Conservation (phyloP, 1,284 basidiomycete species). For the Ceratobasidium sp. region DNA sequence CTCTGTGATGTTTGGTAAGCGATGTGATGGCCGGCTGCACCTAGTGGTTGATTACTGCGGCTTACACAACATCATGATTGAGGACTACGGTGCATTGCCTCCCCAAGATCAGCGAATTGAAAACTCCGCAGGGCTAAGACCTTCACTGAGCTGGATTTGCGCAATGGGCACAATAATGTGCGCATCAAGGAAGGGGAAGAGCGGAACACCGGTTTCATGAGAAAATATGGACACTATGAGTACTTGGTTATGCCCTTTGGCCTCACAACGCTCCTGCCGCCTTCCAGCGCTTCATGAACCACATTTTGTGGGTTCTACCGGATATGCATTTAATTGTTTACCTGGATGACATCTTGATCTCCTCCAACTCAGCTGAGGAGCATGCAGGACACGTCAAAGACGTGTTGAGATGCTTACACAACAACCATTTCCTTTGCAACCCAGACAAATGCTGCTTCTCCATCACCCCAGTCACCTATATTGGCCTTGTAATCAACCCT, state of each 20-base stretch:
- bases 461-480: constrained; percentile 54
- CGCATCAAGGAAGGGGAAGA: constrained; percentile 50
- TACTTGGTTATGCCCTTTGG: constrained; percentile 54
- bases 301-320: constrained; percentile 33
- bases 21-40: constrained; percentile 57
- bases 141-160: constrained; percentile 53
- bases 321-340: constrained; percentile 31
- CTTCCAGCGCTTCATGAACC: constrained; percentile 51
- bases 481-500: constrained; percentile 56
- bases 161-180: constrained; percentile 51
- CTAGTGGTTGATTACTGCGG: constrained; percentile 59
- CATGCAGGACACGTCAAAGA: constrained; percentile 16
- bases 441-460: constrained; percentile 45
- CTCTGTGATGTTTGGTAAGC: constrained; percentile 61
- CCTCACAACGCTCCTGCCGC: constrained; percentile 50
- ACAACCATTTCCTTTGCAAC: constrained; percentile 5
- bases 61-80: constrained; percentile 47
- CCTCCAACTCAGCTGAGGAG: not conserved
- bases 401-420: constrained; percentile 7
- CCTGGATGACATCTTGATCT: constrained; percentile 43
- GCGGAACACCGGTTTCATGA: constrained; percentile 56
- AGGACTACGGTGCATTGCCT: constrained; percentile 47
- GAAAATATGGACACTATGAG: constrained; percentile 55
- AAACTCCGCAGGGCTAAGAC: constrained; percentile 45
- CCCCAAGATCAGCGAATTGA: constrained; percentile 49